Evolutionary conservation across 441 rosid genomes (phyloP), one percentile per base, ranked within the genome.

Genomic region (Gossypium aridum): DNA sequence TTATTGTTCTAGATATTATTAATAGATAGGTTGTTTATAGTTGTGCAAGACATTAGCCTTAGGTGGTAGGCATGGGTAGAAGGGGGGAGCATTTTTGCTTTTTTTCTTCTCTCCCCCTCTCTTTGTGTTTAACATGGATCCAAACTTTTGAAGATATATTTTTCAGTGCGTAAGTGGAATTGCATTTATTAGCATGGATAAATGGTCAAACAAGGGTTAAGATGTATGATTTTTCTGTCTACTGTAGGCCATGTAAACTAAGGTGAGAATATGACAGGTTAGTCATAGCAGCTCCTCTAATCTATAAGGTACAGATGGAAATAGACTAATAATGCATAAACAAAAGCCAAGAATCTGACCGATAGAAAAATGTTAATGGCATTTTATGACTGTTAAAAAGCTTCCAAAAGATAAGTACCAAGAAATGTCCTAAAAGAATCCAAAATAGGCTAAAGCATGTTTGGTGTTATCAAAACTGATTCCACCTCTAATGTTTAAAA

Each of bases 361-460:
- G 4, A 53, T 26, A 45, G 16, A 14, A 22, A 47, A 14, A 22
- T 3, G 7, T 0, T 67, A 2, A 25, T 51, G 14, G 2, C 53
- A 51, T 68, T 70, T 69, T 70, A 53, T 0, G 1, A 26, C n/a
- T 26, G 49, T 3, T 28, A 53, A 16, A 39, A 17, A 16, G 25
- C 20, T 70, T 70, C 28, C 73, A 53, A 31, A 16, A n/a, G 22
- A 39, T 20, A 16, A 64, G 7, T 37, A 9, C 51, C 70, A 10
- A 68, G 54, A 68, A 68, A n/a, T 9, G 63, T 17, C 62, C 49
- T 59, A 10, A 55, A 54, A 70, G 47, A 70, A 70, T 70, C 26
- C 17, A 14, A 70, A 45, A 65, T 23, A 51, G 7, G 19, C 62
- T 28, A 70, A 70, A 31, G 26, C 17, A 28, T 53, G 16, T 28